A percentile compares a stretch with the other conserved stretches of the same genome.
phyloP scores from a whole-genome alignment of 2,329 filamentous ascomycete genomes.

The Phyllosticta citrichinensis region DNA sequence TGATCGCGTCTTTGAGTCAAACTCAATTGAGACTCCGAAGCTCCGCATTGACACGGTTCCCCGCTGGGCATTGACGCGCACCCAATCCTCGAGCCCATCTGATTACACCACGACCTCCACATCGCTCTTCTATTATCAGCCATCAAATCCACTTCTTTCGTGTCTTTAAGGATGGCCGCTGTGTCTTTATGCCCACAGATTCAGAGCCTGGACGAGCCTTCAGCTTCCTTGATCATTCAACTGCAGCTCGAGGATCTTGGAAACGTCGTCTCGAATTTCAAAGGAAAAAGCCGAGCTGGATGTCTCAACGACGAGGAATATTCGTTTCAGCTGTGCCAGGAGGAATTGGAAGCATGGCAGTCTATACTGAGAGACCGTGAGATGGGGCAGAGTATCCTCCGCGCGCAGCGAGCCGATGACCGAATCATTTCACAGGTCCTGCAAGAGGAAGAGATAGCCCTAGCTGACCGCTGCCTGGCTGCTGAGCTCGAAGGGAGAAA shows the following conservation, averaged over 20 bases:
- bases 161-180: background rate
- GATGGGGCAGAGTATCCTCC: slow-evolving; percentile 6
- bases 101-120: no score
- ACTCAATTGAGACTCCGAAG: no score
- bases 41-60: no score
- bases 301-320: background rate
- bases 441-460: background rate
- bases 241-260: slow-evolving; percentile 6
- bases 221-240: background rate
- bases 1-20: no score
- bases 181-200: background rate
- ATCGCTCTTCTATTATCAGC: no score
- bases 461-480: background rate
- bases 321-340: background rate
- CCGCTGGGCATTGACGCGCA: no score
- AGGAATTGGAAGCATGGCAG: background rate
- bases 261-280: background rate
- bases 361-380: background rate
- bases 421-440: background rate
- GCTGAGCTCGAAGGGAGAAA: background rate
- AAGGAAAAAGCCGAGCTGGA: background rate
- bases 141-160: background rate
- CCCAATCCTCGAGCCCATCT: no score
- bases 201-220: background rate
- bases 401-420: background rate